Conservation (phyloP, 345 rosid species). For the Aquilaria yunnanensis region DNA sequence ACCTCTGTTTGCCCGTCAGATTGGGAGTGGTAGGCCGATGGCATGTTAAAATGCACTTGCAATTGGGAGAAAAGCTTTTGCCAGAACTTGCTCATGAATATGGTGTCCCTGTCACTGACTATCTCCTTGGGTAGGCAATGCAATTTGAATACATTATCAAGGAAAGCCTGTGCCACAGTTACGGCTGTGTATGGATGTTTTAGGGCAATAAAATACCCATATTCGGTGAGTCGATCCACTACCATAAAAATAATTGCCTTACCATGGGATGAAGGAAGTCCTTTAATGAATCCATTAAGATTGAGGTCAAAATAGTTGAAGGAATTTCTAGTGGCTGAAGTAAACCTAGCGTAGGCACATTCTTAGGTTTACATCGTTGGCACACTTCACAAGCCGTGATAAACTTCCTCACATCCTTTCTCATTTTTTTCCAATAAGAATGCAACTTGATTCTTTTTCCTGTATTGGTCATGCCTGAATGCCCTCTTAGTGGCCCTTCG, state of each 20-base stretch:
- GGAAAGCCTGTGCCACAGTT: no score
- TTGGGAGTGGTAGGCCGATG: constrained; percentile 3
- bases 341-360: neutral
- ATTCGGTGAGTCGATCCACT: neutral
- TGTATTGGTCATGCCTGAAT: neutral
- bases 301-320: neutral
- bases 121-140: no score
- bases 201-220: neutral
- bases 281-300: neutral
- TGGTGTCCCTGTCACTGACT: no score
- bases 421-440: neutral
- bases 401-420: neutral
- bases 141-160: no score
- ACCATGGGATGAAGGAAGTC: neutral
- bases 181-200: neutral
- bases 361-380: neutral
- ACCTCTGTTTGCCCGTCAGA: neutral
- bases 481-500: neutral
- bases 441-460: no score
- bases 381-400: neutral
- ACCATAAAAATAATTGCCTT: neutral
- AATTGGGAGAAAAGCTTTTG: neutral
- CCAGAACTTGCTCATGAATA: neutral
- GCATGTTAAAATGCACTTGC: neutral
- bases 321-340: neutral